phyloP scores from a whole-genome alignment of 1,139 yeast genomes.

The Wickerhamiella infanticola region DNA sequence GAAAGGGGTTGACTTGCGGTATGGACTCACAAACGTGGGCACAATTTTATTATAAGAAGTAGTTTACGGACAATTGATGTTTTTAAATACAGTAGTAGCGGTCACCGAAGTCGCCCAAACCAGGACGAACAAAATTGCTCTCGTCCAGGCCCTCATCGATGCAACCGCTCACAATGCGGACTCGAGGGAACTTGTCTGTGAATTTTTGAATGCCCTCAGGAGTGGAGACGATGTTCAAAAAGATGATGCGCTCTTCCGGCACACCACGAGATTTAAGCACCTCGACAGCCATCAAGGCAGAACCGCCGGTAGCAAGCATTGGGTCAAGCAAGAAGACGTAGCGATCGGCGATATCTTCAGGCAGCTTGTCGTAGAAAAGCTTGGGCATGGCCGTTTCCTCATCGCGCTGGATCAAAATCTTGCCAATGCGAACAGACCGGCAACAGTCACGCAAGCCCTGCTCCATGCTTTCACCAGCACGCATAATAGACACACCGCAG shows the following conservation, averaged over 20 bases:
- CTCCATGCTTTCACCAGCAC: slow-evolving; percentile 99
- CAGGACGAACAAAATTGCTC: slow-evolving; percentile 76
- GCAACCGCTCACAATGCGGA: slow-evolving; percentile 86
- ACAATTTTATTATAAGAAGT: too few relatives aligned
- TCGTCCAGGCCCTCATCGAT: slow-evolving; percentile 77
- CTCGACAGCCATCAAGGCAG: slow-evolving; percentile 93
- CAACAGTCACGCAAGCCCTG: slow-evolving; percentile 95
- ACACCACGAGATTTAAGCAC: slow-evolving; percentile 80
- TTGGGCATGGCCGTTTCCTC: slow-evolving; percentile 62
- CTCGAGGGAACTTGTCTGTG: slow-evolving; percentile 62
- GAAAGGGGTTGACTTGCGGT: too few relatives aligned
- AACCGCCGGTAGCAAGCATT: slow-evolving; percentile 96
- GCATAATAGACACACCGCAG: slow-evolving; percentile 91
- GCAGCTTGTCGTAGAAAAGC: slow-evolving; percentile 74
- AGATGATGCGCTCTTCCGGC: slow-evolving; percentile 68
- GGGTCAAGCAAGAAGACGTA: slow-evolving; percentile 88
- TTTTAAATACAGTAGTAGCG: slow-evolving; percentile 75
- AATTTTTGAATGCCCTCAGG: slow-evolving; percentile 84
- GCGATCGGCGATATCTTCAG: slow-evolving; percentile 76
- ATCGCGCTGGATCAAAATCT: slow-evolving; percentile 89
- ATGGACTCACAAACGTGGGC: too few relatives aligned
- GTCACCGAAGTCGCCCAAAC: slow-evolving; percentile 96
- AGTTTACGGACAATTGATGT: too few relatives aligned
- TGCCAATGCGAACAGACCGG: slow-evolving; percentile 88
- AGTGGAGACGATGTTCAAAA: slow-evolving; percentile 79